Evolutionary conservation across 805 yeast genomes (phyloP), one percentile per base, ranked within the genome.

Genomic region (Diddensiella transvaalensis): DNA sequence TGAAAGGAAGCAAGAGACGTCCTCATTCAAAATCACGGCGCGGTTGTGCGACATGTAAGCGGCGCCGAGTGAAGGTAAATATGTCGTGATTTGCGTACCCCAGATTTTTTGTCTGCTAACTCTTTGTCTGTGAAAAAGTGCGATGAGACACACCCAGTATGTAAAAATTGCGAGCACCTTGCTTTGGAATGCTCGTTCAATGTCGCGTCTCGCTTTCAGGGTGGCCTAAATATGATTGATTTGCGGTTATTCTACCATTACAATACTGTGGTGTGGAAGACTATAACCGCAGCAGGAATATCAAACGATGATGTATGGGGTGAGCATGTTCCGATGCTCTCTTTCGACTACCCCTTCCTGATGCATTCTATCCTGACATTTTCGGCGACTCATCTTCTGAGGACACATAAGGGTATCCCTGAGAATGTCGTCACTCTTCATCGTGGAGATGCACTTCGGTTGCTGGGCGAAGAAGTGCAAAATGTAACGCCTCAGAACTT

Each of bases 311-410:
- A 83, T 54, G 84, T 90, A 33, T 91, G 97, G 97, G 79, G 82
- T 46, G 80, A 78, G 44, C 95, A 87, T 57, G 88, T 91, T 21
- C 96, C 96, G 0, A 79, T 82, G 70, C 71, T 90, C 49, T 96
- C 97, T 3, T 88, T 90, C 67, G 79, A 83, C 48, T 83, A 83
- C 62, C 96, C 96, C 13, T 89, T 87, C 60, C 71, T 91, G 56
- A 88, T 91, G 96, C 97, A 91, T 62, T 83, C 95, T 0, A 75
- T 91, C 11, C 71, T 91, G 46, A 96, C 96, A 22, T 87, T 91
- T 60, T 82, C 95, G 48, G 97, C 97, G 1, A 87, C 97, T 0
- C 97, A 91, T 68, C 68, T 90, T 44, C 81, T 93, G 3, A 70
- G 95, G 52, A 74, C 80, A 40, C 87, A 90, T 0, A 72, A 85